phyloP scores from a whole-genome alignment of 2,329 filamentous ascomycete genomes.

The Monilinia vaccinii-corymbosi region DNA sequence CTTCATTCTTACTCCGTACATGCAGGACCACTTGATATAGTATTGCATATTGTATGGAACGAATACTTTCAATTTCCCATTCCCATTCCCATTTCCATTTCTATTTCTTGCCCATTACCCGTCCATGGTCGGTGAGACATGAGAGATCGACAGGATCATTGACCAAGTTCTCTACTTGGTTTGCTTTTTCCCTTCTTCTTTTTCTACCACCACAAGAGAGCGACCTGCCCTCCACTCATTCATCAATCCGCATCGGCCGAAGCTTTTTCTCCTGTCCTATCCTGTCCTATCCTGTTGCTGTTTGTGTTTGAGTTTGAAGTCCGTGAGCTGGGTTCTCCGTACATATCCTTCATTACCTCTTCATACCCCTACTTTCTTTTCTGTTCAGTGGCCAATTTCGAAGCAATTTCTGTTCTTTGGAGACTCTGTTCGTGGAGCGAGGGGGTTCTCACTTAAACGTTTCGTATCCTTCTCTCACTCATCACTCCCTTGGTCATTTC shows the following conservation, averaged over 20 bases:
- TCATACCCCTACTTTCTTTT: constrained; percentile 4
- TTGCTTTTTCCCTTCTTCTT: neutral
- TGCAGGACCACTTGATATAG: neutral
- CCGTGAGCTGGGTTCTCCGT: constrained; percentile 3
- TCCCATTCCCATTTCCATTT: too few relatives aligned
- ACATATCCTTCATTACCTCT: neutral
- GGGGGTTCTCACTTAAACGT: constrained; percentile 13
- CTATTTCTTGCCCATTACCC: too few relatives aligned
- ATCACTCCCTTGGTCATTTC: constrained; percentile 21
- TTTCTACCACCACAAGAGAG: neutral
- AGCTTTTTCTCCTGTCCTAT: constrained; percentile 7
- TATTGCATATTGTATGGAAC: neutral
- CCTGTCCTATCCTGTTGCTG: constrained; percentile 2
- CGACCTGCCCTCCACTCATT: neutral
- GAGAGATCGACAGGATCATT: neutral
- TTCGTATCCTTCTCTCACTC: constrained; percentile 20
- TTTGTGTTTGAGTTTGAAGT: neutral
- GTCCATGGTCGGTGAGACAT: neutral
- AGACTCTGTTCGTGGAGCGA: constrained; percentile 8
- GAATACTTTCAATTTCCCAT: too few relatives aligned
- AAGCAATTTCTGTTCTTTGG: neutral
- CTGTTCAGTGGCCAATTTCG: constrained; percentile 7
- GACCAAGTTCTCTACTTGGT: neutral
- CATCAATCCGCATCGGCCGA: neutral
- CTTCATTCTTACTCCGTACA: constrained; percentile 1